Evolutionary conservation across 2,329 filamentous ascomycete genomes (phyloP).

Genomic region (Ambrosiella cleistominuta): DNA sequence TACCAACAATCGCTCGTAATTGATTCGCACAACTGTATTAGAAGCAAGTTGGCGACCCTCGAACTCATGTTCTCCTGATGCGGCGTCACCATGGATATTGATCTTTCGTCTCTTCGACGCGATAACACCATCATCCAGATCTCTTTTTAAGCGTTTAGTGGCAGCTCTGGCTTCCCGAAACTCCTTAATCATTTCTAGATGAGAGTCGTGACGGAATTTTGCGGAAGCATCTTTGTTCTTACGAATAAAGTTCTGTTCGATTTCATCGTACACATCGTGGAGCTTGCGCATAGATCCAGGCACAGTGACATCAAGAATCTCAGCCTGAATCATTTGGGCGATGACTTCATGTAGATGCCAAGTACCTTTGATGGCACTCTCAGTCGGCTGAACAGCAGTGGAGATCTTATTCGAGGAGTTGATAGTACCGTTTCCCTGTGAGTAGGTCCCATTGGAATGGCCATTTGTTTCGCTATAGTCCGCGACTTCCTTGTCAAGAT

Average conservation of each 20-base stretch:
- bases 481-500: constrained; percentile 7
- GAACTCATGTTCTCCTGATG: constrained; percentile 21
- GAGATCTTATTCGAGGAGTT: neutral
- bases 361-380: constrained; percentile 26
- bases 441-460: constrained; percentile 13
- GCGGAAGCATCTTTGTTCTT: constrained; percentile 27
- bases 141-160: constrained; percentile 32
- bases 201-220: constrained; percentile 49
- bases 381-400: neutral
- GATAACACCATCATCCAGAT: constrained; percentile 27
- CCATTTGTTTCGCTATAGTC: constrained; percentile 20
- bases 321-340: constrained; percentile 40
- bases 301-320: constrained; percentile 49
- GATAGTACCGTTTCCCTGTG: constrained; percentile 17
- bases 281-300: constrained; percentile 40
- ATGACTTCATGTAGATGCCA: constrained; percentile 33
- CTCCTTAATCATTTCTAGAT: constrained; percentile 34
- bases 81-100: constrained; percentile 26
- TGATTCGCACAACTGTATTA: constrained; percentile 58
- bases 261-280: constrained; percentile 40
- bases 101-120: constrained; percentile 37
- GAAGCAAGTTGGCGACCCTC: constrained; percentile 36
- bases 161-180: constrained; percentile 37
- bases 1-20: constrained; percentile 70
- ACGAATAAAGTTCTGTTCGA: constrained; percentile 44